Base-by-base conservation (phyloP, 2,329 filamentous ascomycete species). In the Fusarium proliferatum region DNA sequence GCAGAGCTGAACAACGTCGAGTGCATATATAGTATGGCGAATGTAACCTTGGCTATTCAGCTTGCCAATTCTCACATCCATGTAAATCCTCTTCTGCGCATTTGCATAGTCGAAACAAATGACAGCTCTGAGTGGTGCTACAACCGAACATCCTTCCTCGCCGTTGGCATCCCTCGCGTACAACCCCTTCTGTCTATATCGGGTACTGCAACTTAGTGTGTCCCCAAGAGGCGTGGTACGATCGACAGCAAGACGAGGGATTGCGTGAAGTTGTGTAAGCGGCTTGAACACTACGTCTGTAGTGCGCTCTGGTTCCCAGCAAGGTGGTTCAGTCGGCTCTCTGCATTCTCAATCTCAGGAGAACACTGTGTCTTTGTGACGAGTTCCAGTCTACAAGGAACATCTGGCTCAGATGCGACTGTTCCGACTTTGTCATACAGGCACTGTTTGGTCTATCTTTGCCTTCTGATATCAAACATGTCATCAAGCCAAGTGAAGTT, bases 191-290 rank as follows among this genome's bases (percentile, higher is more conserved):
- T 61, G 42, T 59, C 61, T 68, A 67, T 64, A 64, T 76, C 73
- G 63, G 68, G 51, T 49, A 66, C 65, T 48, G 62, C 67, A 69
- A 46, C 48, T 65, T 75, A 36, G 62, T 66, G 56, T 56, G 56
- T 56, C 48, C 52, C 52, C 43, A 63, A 55, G 60, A 60, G 63
- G 69, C 59, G 73, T 71, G 69, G 65, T 65, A 74, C 64, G 59
- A 77, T 77, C 69, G 59, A 55, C 62, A 62, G 59, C 56, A 51
- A 70, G 69, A 70, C 59, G 57, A 72, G 56, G 65, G 41, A 51
- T 64, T 76, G 67, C 61, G 59, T 61, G 69, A 72, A 60, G 71
- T 69, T 73, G 66, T 76, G 74, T 75, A 75, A 73, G 69, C 64
- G 72, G 72, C 74, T 77, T 74, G 62, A 42, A 55, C 58, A 62